Conservation (phyloP, 768 basidiomycete genomes). For the Lentinus tigrinus region DNA sequence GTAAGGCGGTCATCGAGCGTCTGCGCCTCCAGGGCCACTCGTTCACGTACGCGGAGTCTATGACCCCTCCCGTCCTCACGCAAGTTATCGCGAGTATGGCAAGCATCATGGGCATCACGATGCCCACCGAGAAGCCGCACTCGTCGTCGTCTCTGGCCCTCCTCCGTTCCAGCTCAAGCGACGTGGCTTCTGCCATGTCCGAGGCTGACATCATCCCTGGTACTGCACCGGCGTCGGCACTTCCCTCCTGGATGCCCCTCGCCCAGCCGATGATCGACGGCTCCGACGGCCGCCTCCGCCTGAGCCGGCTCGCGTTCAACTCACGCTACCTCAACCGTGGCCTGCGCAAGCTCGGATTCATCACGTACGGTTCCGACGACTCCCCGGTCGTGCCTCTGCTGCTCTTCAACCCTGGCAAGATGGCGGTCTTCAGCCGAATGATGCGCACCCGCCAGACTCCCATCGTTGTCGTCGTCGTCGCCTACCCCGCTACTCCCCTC, state of each 20-base stretch:
- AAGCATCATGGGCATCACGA: conserved; percentile 88
- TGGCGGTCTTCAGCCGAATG: conserved; percentile 86
- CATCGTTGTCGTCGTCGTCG: conserved; percentile 86
- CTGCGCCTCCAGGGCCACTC: conserved; percentile 82
- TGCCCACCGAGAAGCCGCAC: conserved; percentile 29
- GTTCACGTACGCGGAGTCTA: conserved; percentile 84
- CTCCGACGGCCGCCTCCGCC: conserved; percentile 75
- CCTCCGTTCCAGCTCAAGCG: conserved; percentile 28
- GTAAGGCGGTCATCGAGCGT: conserved; percentile 74
- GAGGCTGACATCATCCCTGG: conserved; percentile 62
- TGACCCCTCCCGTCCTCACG: conserved; percentile 86
- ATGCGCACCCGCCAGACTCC: conserved; percentile 78
- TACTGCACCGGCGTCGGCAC: conserved; percentile 57
- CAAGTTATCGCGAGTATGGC: conserved; percentile 93
- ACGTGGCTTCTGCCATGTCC: conserved; percentile 36
- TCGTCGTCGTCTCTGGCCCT: conserved; percentile 34
- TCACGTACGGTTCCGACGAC: conserved; percentile 88
- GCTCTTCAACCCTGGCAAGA: conserved; percentile 91
- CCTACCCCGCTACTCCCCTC: conserved; percentile 88
- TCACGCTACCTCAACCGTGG: conserved; percentile 86
- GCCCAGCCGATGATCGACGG: conserved; percentile 76
- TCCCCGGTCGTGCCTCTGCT: conserved; percentile 93
- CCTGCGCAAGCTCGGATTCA: conserved; percentile 90
- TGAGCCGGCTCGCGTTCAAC: conserved; percentile 93
- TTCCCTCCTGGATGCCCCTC: conserved; percentile 81